Evolutionary conservation across 805 yeast genomes (phyloP).

Genomic region (Komagataella kurtzmanii): DNA sequence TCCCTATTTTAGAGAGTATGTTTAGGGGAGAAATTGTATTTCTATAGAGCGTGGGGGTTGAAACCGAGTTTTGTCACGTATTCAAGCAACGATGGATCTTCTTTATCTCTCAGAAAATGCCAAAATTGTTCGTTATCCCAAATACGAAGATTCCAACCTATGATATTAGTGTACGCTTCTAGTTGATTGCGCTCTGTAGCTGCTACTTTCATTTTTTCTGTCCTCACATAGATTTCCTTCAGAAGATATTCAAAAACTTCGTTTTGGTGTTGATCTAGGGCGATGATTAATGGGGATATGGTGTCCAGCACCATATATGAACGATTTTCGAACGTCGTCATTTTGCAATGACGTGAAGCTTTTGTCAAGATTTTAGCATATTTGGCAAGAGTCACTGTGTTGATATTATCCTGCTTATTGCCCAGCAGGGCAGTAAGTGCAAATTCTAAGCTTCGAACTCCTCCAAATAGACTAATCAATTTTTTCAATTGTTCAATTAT

Average conservation of each 20-base stretch:
- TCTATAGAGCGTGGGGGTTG: not conserved
- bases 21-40: too few relatives aligned
- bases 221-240: not conserved
- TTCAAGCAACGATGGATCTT: not conserved
- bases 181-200: not conserved
- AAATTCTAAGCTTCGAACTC: not conserved
- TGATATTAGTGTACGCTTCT: not conserved
- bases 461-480: not conserved
- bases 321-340: not conserved
- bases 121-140: not conserved
- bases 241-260: not conserved
- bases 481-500: too few relatives aligned
- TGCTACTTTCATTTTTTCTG: not conserved
- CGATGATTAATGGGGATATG: not conserved
- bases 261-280: not conserved
- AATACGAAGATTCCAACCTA: not conserved
- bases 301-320: not conserved
- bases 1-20: conserved; percentile 74
- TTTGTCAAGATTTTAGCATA: not conserved
- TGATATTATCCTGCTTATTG: not conserved
- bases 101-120: not conserved
- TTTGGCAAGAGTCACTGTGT: not conserved
- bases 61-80: not conserved
- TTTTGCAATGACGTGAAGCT: not conserved
- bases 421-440: not conserved